Percentiles rank a stretch among this genome's conserved stretches.
Evolutionary conservation across 257 asterid genomes (phyloP).

Genomic region (Capsicum baccatum): DNA sequence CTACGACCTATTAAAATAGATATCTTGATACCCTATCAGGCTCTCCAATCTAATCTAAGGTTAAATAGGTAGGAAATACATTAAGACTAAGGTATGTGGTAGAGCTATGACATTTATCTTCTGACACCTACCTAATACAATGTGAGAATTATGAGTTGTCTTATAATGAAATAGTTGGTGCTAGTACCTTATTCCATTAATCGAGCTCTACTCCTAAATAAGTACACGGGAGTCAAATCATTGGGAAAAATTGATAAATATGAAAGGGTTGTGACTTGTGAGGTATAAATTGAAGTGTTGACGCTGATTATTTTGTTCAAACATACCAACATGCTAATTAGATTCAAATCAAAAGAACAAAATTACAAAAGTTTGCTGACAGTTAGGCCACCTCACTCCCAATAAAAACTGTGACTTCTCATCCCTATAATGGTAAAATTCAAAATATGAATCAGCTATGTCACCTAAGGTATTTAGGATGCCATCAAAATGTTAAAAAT

Average conservation of each 20-base stretch:
- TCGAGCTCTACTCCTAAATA: not conserved
- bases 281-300: no score
- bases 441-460: not conserved
- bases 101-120: not conserved
- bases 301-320: no score
- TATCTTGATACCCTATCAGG: no score
- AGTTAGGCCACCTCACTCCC: conserved; percentile 90
- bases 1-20: no score
- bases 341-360: no score
- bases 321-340: no score
- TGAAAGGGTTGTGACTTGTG: no score
- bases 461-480: no score
- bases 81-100: no score
- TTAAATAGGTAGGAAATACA: no score
- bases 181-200: not conserved
- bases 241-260: no score
- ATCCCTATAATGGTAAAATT: conserved; percentile 49
- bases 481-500: not conserved
- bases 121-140: not conserved
- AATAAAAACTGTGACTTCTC: conserved; percentile 84
- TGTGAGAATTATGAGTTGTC: not conserved
- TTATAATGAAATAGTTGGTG: not conserved
- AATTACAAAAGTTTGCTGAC: conserved; percentile 62
- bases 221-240: not conserved
- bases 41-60: no score